A percentile compares a stretch with the other conserved stretches of the same genome.
phyloP scores from a whole-genome alignment of 257 asterid genomes.

The Plantago ovata region DNA sequence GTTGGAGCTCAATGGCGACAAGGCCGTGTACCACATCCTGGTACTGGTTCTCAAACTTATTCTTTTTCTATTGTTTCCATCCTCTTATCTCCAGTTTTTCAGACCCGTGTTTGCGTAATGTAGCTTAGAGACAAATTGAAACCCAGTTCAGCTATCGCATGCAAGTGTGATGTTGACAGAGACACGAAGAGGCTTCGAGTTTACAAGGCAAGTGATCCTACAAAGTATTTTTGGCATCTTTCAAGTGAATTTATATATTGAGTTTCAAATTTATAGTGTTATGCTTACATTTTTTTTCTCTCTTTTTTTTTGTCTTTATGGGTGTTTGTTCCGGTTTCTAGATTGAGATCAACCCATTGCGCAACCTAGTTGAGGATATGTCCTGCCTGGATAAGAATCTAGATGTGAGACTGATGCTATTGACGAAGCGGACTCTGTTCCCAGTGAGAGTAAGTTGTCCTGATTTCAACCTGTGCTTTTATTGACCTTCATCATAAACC shows the following conservation, averaged over 20 bases:
- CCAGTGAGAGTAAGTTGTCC: slow-evolving; percentile 36
- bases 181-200: slow-evolving; percentile 32
- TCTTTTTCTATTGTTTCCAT: background rate
- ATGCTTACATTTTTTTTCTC: background rate
- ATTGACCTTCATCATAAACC: no score
- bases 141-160: slow-evolving; percentile 37
- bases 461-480: background rate
- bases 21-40: slow-evolving; percentile 36
- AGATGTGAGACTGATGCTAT: slow-evolving; percentile 48
- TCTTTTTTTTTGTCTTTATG: no score
- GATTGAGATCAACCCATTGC: slow-evolving; percentile 41
- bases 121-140: slow-evolving; percentile 38
- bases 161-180: slow-evolving; percentile 37
- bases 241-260: no score
- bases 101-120: slow-evolving; percentile 10
- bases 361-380: slow-evolving; percentile 44
- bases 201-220: slow-evolving; percentile 35
- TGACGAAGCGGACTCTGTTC: slow-evolving; percentile 28
- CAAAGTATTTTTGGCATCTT: background rate
- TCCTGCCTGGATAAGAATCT: slow-evolving; percentile 41
- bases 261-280: background rate
- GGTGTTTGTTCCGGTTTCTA: no score
- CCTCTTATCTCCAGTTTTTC: background rate
- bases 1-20: slow-evolving; percentile 28
- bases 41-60: slow-evolving; percentile 22